Base-by-base conservation (phyloP, 1,139 yeast genomes). In the Candida sojae region DNA sequence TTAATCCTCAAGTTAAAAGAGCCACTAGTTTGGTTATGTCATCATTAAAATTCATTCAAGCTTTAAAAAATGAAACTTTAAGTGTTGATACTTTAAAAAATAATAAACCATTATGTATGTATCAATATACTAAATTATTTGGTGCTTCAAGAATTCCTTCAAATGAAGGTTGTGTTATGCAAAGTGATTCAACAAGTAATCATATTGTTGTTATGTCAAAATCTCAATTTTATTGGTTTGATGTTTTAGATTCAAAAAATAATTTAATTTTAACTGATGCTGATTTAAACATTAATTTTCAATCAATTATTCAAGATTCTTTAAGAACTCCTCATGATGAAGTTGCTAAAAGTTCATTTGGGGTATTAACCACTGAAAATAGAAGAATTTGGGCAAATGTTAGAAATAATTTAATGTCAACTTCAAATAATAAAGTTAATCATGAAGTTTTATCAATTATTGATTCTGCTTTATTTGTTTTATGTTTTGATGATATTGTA, bases 171-270 rank as follows among this genome's bases (percentile, higher is more conserved):
- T 90, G 97, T 67, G 80, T 88, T 51, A 84, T 90, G 86, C 96
- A 89, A 67, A 79, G 89, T 4, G 96, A 89, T 63, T 64, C 77
- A 13, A 73, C 82, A 11, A 83, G 95, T 1, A 86, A 83, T 59
- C 97, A 90, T 64, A 83, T 90, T 47, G 87, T 88, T 30, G 92
- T 90, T n/a, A 71, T 88, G 64, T 84, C 91, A 55, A 85, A 87
- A 60, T 88, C 96, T 5, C 96, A 90, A 66, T 87, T 89, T 66
- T 90, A 90, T 68, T 90, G 97, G 96, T 90, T 90, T 64, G 96
- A 90, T 63, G 97, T 90, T 2, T 73, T 90, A 60, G 96, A 89
- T 65, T 76, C 76, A 47, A 72, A 83, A 52, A 82, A 87, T 62
- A 85, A 87, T 59, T 72, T 90, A 54, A 76, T 88, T 46, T 70